These are phyloP conservation scores for Claviceps spartinae DNA, from an alignment of 2,329 filamentous ascomycete genomes.

Conservation along the genomic window DNA sequence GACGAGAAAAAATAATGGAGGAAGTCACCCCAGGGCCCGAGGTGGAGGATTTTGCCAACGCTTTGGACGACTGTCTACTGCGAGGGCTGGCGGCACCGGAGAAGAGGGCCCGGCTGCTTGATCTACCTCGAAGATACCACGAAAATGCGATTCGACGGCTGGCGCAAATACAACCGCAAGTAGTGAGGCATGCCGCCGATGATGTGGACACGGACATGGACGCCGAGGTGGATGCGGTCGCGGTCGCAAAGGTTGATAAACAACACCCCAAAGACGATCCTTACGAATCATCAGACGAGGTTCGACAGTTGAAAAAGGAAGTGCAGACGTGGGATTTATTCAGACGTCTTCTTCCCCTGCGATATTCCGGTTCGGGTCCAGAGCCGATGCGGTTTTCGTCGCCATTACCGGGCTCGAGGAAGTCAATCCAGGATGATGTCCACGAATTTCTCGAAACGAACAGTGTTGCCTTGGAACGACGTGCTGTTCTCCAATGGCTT, in stretches of 20 bases:
- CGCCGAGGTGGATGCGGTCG: slow-evolving; percentile 39
- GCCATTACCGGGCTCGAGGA: slow-evolving; percentile 16
- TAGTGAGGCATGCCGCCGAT: slow-evolving; percentile 21
- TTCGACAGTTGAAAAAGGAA: slow-evolving; percentile 58
- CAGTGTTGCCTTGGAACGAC: slow-evolving; percentile 61
- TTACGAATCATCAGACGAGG: slow-evolving; percentile 11
- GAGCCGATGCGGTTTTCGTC: slow-evolving; percentile 19
- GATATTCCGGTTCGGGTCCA: slow-evolving; percentile 34
- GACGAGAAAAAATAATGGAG: slow-evolving; percentile 7
- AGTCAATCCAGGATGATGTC: slow-evolving; percentile 18
- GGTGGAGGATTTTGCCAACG: slow-evolving; percentile 75
- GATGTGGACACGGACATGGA: slow-evolving; percentile 45
- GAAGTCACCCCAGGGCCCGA: slow-evolving; percentile 57
- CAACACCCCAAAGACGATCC: neutral
- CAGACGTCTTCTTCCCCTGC: slow-evolving; percentile 56
- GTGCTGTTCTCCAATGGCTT: slow-evolving; percentile 73
- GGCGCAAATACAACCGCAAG: slow-evolving; percentile 17
- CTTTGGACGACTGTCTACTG: slow-evolving; percentile 61
- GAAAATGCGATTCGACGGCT: slow-evolving; percentile 31
- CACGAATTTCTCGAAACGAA: slow-evolving; percentile 63
- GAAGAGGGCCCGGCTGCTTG: slow-evolving; percentile 51
- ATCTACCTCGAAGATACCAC: slow-evolving; percentile 45
- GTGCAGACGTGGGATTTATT: slow-evolving; percentile 84
- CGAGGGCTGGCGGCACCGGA: slow-evolving; percentile 34
- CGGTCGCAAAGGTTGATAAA: slow-evolving; percentile 44